A percentile compares a stretch with the other conserved stretches of the same genome.
Evolutionary conservation across 768 basidiomycete species (phyloP).

Genomic region (Hygrophorus russula): DNA sequence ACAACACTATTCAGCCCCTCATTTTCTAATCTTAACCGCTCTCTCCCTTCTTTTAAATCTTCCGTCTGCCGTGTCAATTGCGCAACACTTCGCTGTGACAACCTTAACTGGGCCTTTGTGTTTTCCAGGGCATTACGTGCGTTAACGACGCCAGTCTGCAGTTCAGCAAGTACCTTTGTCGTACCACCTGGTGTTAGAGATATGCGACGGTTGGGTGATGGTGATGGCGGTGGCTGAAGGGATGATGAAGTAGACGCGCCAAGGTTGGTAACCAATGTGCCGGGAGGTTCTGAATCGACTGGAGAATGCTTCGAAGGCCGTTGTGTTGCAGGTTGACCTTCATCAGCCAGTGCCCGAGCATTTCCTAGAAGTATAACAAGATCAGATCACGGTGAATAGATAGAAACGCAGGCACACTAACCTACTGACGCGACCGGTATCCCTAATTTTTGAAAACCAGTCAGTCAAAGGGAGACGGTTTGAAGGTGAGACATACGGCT

Average conservation of each 20-base stretch:
- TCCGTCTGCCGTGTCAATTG: slow-evolving; percentile 79
- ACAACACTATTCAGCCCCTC: slow-evolving; percentile 85
- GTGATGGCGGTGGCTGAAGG: slow-evolving; percentile 25
- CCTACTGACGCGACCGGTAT: slow-evolving; percentile 74
- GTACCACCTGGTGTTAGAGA: slow-evolving; percentile 69
- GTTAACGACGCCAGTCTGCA: slow-evolving; percentile 74
- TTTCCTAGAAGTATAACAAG: slow-evolving; percentile 43
- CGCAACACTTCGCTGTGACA: slow-evolving; percentile 76
- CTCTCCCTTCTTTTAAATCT: slow-evolving; percentile 80
- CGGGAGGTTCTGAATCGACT: slow-evolving; percentile 21
- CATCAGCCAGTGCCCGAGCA: slow-evolving; percentile 74
- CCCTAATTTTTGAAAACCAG: slow-evolving; percentile 27
- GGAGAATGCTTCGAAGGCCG: slow-evolving; percentile 16
- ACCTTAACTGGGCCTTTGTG: slow-evolving; percentile 69
- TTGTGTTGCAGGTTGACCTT: slow-evolving; percentile 34
- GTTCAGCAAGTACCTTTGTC: slow-evolving; percentile 79
- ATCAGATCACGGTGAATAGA: slow-evolving; percentile 11
- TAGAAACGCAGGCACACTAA: slow-evolving; percentile 25
- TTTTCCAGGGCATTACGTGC: slow-evolving; percentile 78
- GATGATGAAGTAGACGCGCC: slow-evolving; percentile 19
- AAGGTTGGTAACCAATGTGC: slow-evolving; percentile 11
- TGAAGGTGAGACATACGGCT: slow-evolving; percentile 49
- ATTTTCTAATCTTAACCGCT: slow-evolving; percentile 73
- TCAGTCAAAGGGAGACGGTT: slow-evolving; percentile 9
- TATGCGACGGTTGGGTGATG: slow-evolving; percentile 41